Base-by-base conservation (phyloP, 1,284 basidiomycete species). In the Ceratobasidium sp. region DNA sequence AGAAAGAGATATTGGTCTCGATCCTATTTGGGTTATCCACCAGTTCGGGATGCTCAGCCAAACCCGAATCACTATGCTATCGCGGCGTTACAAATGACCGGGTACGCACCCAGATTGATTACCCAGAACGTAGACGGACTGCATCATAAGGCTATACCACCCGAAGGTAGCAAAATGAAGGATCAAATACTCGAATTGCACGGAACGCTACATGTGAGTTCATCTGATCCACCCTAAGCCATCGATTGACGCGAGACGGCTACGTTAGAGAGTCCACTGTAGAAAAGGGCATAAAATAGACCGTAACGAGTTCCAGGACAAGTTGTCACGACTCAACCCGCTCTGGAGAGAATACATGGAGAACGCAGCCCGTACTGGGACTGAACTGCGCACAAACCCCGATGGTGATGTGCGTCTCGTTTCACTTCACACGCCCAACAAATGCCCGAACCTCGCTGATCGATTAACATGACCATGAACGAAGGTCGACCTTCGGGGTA, bases 41-140 rank as follows among this genome's bases (percentile, higher is more conserved):
- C 92, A 15, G 91, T 97, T 36, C 87, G 92, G 44, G 89, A 92
- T 76, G 88, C 95, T 0, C 86, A 88, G 62, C 94, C 95, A 1
- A 98, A 97, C 78, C 91, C 93, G 4, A 95, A 92, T 0, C 96
- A 98, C 81, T 93, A 90, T 79, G 91, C 93, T 19, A 84, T 98
- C 31, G 92, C 94, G 1, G 93, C 95, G 1, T 85, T 97, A 36
- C 92, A 95, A 79, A 86, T 94, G 76, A 84, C 91, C 7, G 87
- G 86, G 7, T 82, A 90, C 66, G 85, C 93, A 22, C 84, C 87
- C 7, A 84, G 85, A n/a, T 82, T 96, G 31, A 90, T 98, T 74
- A 98, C 96, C 0, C 95, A 97, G 82, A 97, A 97, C 79, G 95
- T 98, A 7, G 96, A 98, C 80, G 95, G 95, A 8, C 87, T 97